Percentiles rank a stretch among this genome's conserved stretches.
Evolutionary conservation across 192 early-diverging fungal genomes (phyloP).

Genomic region (Dissophora globulifera): DNA sequence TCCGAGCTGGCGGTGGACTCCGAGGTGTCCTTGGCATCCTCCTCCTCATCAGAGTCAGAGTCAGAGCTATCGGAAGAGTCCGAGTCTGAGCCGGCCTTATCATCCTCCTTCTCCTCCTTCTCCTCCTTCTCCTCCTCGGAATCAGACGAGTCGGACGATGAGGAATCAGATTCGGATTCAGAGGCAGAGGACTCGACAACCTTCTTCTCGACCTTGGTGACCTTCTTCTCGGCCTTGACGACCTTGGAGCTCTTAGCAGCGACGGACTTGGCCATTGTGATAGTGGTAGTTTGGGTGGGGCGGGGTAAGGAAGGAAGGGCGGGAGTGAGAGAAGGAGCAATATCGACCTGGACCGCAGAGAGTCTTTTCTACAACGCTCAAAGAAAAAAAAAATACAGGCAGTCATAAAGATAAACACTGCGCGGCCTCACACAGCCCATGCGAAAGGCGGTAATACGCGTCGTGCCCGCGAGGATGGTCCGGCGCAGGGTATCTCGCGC

Average conservation of each 20-base stretch:
- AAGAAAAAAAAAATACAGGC: constrained; percentile 17
- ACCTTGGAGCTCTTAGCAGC: constrained; percentile 34
- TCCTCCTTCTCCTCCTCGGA: constrained; percentile 49
- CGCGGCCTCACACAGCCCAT: too few relatives aligned
- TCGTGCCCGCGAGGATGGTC: too few relatives aligned
- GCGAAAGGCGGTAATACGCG: neutral
- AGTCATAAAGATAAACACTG: constrained; percentile 14
- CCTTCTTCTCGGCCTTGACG: constrained; percentile 39
- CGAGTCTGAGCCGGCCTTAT: too few relatives aligned
- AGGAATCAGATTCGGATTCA: constrained; percentile 44
- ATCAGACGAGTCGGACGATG: constrained; percentile 33
- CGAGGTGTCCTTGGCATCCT: constrained; percentile 45
- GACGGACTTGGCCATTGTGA: constrained; percentile 31
- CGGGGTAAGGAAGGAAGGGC: neutral
- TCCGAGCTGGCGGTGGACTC: constrained; percentile 12
- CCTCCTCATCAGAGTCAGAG: constrained; percentile 42
- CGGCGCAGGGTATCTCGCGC: too few relatives aligned
- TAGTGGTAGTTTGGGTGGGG: constrained; percentile 1
- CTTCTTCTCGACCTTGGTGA: constrained; percentile 48
- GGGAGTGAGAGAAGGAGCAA: constrained; percentile 31
- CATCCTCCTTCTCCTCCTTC: constrained; percentile 38
- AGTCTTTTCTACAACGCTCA: neutral
- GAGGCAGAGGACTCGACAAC: constrained; percentile 39
- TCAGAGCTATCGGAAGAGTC: constrained; percentile 28
- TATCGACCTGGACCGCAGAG: neutral